Percentiles rank a stretch among this genome's conserved stretches.
Conservation (phyloP, 169 alveolate species). For the Plasmodium knowlesi region DNA sequence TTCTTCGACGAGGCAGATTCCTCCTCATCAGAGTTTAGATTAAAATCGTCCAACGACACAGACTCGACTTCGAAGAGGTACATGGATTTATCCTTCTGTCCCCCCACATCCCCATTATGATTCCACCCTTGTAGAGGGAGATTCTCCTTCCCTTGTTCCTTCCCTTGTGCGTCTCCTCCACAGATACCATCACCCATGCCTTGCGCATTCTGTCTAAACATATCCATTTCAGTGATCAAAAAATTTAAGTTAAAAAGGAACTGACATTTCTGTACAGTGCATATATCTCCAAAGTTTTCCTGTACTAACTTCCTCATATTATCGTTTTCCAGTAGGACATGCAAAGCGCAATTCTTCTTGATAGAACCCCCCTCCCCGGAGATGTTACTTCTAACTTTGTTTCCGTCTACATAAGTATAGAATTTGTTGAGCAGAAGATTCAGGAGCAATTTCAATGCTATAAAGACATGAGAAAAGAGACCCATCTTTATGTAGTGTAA, state of each 20-base stretch:
- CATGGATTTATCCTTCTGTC: slow-evolving; percentile 38
- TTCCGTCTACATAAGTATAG: neutral
- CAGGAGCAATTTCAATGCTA: slow-evolving; percentile 51
- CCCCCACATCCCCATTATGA: neutral
- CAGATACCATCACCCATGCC: neutral
- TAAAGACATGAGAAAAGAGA: slow-evolving; percentile 58
- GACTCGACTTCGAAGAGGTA: slow-evolving; percentile 33
- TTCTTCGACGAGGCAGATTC: neutral
- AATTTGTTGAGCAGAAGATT: slow-evolving; percentile 23
- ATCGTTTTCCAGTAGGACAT: slow-evolving; percentile 16
- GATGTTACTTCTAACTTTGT: neutral
- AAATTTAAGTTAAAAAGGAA: slow-evolving; percentile 54
- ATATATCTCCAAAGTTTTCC: slow-evolving; percentile 13
- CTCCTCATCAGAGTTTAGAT: slow-evolving; percentile 49
- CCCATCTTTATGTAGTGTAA: slow-evolving; percentile 59
- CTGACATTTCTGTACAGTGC: slow-evolving; percentile 18
- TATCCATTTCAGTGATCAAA: slow-evolving; percentile 25
- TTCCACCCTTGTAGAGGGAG: neutral
- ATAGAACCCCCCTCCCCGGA: neutral
- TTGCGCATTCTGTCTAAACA: neutral
- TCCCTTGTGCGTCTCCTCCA: neutral
- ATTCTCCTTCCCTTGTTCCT: neutral
- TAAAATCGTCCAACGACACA: slow-evolving; percentile 63
- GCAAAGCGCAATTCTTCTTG: slow-evolving; percentile 46
- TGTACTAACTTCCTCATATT: neutral